A percentile compares a stretch with the other conserved stretches of the same genome.
These are phyloP conservation scores for Pharnaceum exiguum DNA, from an alignment of 148 eudicot species.

Conservation along the genomic window DNA sequence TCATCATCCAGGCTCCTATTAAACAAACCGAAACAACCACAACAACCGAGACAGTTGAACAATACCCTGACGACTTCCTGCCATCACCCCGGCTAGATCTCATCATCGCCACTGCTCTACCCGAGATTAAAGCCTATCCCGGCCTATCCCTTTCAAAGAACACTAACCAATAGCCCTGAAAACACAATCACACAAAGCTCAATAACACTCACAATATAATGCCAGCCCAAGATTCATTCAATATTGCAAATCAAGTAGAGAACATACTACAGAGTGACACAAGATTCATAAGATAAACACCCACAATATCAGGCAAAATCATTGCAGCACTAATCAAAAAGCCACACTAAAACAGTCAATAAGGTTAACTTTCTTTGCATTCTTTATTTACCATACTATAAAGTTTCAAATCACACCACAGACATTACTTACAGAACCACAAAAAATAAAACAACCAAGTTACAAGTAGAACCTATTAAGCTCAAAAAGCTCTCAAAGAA, in stretches of 20 bases:
- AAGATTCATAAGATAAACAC: background rate
- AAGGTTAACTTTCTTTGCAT: no score
- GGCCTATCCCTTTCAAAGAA: constrained; percentile 9
- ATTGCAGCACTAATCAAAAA: background rate
- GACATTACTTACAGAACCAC: background rate
- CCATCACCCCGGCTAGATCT: constrained; percentile 56
- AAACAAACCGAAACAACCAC: constrained; percentile 54
- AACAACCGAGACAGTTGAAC: constrained; percentile 33
- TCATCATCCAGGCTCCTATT: constrained; percentile 57
- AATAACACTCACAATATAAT: background rate
- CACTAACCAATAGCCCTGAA: background rate
- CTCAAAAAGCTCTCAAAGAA: background rate
- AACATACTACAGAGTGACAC: background rate
- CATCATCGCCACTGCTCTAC: constrained; percentile 39
- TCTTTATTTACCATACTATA: background rate
- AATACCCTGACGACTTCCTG: constrained; percentile 36
- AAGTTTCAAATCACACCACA: background rate
- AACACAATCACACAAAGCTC: background rate
- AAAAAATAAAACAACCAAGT: background rate
- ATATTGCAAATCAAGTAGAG: background rate
- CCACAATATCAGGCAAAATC: background rate
- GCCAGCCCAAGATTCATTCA: background rate
- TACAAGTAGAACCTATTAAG: background rate
- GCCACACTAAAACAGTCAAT: background rate
- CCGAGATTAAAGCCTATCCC: background rate